Evolutionary conservation across 306 rosid species (phyloP).

Genomic region (Pyrus bretschneideri): DNA sequence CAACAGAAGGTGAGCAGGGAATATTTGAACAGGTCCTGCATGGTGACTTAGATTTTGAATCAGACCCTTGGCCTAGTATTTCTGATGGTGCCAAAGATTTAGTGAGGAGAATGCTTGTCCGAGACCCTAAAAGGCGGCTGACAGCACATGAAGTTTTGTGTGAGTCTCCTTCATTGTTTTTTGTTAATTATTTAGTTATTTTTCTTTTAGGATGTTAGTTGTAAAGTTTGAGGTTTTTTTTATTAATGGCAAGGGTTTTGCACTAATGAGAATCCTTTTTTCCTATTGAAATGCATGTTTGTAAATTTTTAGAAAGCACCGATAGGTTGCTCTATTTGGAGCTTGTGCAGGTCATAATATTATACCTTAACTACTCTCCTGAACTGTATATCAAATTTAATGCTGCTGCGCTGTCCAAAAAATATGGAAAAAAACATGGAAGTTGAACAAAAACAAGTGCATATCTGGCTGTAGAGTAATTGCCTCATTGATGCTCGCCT

Average conservation of each 20-base stretch:
- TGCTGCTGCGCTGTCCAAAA: neutral
- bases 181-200: neutral
- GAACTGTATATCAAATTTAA: neutral
- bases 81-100: constrained; percentile 96
- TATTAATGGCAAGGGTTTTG: neutral
- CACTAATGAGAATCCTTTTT: neutral
- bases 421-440: neutral
- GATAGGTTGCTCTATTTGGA: neutral
- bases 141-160: constrained; percentile 93
- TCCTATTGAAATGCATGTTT: neutral
- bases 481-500: neutral
- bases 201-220: neutral
- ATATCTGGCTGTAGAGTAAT: neutral
- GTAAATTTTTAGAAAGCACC: neutral
- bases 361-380: neutral
- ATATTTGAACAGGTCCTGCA: constrained; percentile 90
- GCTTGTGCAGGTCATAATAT: neutral
- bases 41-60: constrained; percentile 82
- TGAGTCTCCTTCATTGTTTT: constrained; percentile 33
- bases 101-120: constrained; percentile 88
- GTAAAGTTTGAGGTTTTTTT: neutral
- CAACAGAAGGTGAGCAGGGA: constrained; percentile 69
- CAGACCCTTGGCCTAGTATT: constrained; percentile 95
- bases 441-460: neutral
- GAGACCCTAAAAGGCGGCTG: constrained; percentile 73